phyloP scores from a whole-genome alignment of 352 stramenopile species.

The Plasmopara halstedii region DNA sequence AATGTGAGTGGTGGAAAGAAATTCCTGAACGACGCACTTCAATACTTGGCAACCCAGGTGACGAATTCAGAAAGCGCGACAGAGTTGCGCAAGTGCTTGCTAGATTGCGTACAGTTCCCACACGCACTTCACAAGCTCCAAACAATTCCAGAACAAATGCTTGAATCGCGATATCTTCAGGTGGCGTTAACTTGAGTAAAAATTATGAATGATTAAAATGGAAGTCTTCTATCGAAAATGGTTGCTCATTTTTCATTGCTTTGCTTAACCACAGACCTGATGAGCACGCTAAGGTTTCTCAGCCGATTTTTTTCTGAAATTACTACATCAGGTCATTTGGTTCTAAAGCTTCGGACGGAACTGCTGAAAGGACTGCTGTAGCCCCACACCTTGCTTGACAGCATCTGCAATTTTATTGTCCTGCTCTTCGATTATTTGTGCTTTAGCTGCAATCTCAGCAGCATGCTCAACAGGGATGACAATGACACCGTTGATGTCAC shows the following conservation, averaged over 20 bases:
- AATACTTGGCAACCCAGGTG: conserved; percentile 32
- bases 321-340: too few relatives aligned
- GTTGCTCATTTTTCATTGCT: too few relatives aligned
- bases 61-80: conserved; percentile 3
- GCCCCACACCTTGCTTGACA: conserved; percentile 57
- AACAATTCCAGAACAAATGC: conserved; percentile 10
- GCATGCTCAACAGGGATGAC: conserved; percentile 65
- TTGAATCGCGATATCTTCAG: conserved; percentile 23
- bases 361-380: conserved; percentile 67
- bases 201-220: too few relatives aligned
- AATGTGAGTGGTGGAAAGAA: conserved; percentile 28
- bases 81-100: conserved; percentile 20
- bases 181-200: conserved; percentile 5
- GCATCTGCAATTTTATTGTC: conserved; percentile 72
- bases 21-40: conserved; percentile 27
- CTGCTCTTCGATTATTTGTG: conserved; percentile 71
- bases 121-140: conserved; percentile 21
- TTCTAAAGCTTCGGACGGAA: conserved; percentile 47
- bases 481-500: conserved; percentile 72
- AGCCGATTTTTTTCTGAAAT: too few relatives aligned
- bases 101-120: conserved; percentile 11
- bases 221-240: too few relatives aligned
- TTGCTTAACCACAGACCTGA: too few relatives aligned
- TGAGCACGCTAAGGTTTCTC: too few relatives aligned
- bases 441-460: conserved; percentile 58